A percentile compares a stretch with the other conserved stretches of the same genome.
Conservation (phyloP, 352 stramenopile genomes). For the Phytophthora citricola region DNA sequence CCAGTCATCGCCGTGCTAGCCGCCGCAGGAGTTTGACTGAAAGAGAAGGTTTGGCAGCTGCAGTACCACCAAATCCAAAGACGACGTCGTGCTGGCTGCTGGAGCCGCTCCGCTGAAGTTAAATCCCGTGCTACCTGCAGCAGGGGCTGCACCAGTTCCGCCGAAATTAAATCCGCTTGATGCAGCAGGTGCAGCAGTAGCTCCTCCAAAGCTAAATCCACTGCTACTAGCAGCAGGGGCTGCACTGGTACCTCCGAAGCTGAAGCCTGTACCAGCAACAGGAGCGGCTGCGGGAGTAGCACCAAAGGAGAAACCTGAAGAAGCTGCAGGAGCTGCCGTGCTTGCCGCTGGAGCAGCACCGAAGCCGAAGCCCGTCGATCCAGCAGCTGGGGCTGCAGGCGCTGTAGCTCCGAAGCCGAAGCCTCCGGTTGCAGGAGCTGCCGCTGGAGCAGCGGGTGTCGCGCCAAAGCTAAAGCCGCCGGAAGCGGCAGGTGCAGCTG, state of each 20-base stretch:
- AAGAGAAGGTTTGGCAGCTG: slow-evolving; percentile 51
- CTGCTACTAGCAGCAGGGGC: slow-evolving; percentile 30
- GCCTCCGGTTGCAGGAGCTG: slow-evolving; percentile 30
- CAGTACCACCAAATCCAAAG: slow-evolving; percentile 41
- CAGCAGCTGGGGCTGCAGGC: slow-evolving; percentile 25
- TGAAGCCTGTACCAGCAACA: slow-evolving; percentile 43
- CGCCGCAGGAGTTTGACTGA: slow-evolving; percentile 47
- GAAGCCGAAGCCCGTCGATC: slow-evolving; percentile 46
- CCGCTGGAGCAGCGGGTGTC: slow-evolving; percentile 21
- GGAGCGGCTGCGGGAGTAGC: slow-evolving; percentile 31
- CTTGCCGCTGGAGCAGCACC: slow-evolving; percentile 28
- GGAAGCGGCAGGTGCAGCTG: slow-evolving; percentile 22
- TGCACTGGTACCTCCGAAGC: slow-evolving; percentile 39
- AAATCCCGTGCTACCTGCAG: slow-evolving; percentile 38
- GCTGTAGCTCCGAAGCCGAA: slow-evolving; percentile 33
- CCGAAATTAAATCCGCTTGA: slow-evolving; percentile 41
- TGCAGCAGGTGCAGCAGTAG: slow-evolving; percentile 21
- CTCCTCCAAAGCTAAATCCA: slow-evolving; percentile 35
- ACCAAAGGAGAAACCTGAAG: slow-evolving; percentile 65
- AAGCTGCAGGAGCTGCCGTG: slow-evolving; percentile 24
- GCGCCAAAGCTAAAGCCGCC: slow-evolving; percentile 41
- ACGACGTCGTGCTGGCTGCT: slow-evolving; percentile 26
- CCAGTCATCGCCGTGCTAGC: slow-evolving; percentile 34
- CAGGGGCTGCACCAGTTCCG: slow-evolving; percentile 21
- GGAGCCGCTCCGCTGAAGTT: slow-evolving; percentile 47